Evolutionary conservation across 2,329 filamentous ascomycete genomes (phyloP), one percentile per base, ranked within the genome.

Genomic region (Hypoxylon sp.): DNA sequence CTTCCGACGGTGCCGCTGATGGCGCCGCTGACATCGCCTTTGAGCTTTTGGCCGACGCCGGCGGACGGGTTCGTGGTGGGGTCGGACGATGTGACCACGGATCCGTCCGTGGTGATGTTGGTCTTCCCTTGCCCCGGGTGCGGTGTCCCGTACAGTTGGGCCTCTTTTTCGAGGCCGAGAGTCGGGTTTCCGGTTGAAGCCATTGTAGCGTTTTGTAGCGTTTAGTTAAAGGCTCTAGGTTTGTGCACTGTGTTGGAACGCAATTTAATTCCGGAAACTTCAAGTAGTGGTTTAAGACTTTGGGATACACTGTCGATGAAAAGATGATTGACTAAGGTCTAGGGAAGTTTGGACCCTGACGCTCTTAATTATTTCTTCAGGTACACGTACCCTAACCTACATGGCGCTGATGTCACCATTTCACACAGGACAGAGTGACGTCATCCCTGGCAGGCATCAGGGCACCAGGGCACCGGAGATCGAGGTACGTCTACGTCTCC

Each of bases 1-100:
- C 70, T 72, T 20, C 72, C 72, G 6, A 67, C 16, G 56, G 42
- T 68, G 14, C 66, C 71, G 26, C 57, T 63, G 30, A 72, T 14
- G 14, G 70, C 70, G 42, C 72, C 72, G 46, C 64, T 46, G 24
- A 60, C 61, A 54, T 72, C 71, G 49, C 72, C 72, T 57, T 71
- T 72, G 45, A 73, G 67, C 64, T 73, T 73, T 67, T 73, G 65
- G 44, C 56, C 60, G 8, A 62, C 30, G n/a, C 32, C 57, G n/a
- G 69, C 70, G 8, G 67, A 54, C 5, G 71, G 71, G 36, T 57
- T 53, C 26, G 65, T 67, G 11, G 64, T 66, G 0, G 72, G 68
- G 42, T 73, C 71, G 5, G 65, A 28, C 2, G 70, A 69, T 2
- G 54, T 60, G 6, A 72, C 69, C 0, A 64, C 51, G 3, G 56